These are phyloP conservation scores for Parachaetomium inaequale DNA, from an alignment of 495 filamentous ascomycete species.

Conservation along the genomic window DNA sequence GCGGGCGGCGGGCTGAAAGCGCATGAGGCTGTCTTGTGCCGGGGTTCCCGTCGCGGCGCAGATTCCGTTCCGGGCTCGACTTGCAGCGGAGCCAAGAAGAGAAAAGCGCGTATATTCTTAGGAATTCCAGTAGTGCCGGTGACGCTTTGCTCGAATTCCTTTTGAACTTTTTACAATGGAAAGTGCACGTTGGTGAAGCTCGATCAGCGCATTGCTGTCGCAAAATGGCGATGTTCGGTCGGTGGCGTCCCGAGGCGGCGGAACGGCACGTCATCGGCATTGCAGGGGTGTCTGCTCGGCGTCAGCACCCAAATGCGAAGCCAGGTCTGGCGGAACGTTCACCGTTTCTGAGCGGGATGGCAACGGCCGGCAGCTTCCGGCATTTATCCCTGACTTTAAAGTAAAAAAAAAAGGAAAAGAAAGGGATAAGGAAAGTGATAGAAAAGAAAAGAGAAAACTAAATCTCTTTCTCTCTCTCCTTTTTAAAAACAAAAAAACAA, in stretches of 20 bases:
- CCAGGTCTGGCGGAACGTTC: too few species aligned
- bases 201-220: background rate
- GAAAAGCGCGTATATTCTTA: background rate
- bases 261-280: constrained; percentile 11
- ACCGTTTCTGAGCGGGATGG: too few species aligned
- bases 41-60: background rate
- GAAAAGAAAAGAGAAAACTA: too few species aligned
- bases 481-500: too few species aligned
- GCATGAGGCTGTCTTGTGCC: constrained; percentile 22
- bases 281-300: background rate
- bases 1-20: constrained; percentile 29
- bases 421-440: too few species aligned
- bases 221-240: background rate
- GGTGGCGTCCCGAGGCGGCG: constrained; percentile 5
- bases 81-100: constrained; percentile 7
- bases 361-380: too few species aligned
- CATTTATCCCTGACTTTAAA: too few species aligned
- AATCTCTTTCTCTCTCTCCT: too few species aligned
- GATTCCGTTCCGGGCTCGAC: constrained; percentile 18
- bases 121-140: too few species aligned
- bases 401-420: too few species aligned
- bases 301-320: background rate
- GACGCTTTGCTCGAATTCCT: too few species aligned
- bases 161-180: too few species aligned
- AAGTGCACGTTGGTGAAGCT: background rate